These are phyloP conservation scores for Lasiodiplodia sp. DNA, from an alignment of 2,329 filamentous ascomycete species.

Conservation along the genomic window DNA sequence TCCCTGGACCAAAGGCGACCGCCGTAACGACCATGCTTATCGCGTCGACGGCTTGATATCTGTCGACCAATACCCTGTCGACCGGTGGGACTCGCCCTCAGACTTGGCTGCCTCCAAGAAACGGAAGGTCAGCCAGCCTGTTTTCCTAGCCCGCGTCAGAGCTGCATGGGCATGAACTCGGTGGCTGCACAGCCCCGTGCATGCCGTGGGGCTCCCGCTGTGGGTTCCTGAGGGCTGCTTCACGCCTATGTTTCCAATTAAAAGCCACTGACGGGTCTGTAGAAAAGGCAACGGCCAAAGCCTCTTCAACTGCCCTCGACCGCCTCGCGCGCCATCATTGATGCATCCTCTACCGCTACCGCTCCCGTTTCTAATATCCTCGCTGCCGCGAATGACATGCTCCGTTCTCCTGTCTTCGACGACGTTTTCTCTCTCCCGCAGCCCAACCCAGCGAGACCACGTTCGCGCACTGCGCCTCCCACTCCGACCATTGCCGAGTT, in stretches of 20 bases:
- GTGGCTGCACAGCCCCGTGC: constrained; percentile 9
- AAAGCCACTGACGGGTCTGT: constrained; percentile 20
- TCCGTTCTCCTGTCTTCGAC: constrained; percentile 50
- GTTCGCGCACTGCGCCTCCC: constrained; percentile 50
- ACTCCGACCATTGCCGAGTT: constrained; percentile 43
- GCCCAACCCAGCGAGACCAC: constrained; percentile 39
- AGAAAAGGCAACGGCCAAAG: constrained; percentile 26
- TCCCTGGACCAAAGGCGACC: constrained; percentile 53
- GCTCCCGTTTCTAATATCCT: constrained; percentile 47
- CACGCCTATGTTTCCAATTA: constrained; percentile 16
- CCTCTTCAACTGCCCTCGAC: neutral
- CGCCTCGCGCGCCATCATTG: neutral
- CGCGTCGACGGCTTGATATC: constrained; percentile 49
- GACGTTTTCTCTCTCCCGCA: constrained; percentile 36
- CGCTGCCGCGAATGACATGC: constrained; percentile 50
- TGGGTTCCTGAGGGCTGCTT: neutral
- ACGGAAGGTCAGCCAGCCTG: constrained; percentile 17
- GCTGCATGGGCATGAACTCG: neutral
- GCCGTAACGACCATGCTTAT: constrained; percentile 39
- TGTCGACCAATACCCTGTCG: constrained; percentile 39
- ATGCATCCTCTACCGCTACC: constrained; percentile 36
- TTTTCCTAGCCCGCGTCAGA: constrained; percentile 4
- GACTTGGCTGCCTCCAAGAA: constrained; percentile 31
- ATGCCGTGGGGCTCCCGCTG: neutral
- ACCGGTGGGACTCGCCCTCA: constrained; percentile 33